Evolutionary conservation across 1,284 basidiomycete genomes (phyloP).

Genomic region (Pyrrhoderma noxium): DNA sequence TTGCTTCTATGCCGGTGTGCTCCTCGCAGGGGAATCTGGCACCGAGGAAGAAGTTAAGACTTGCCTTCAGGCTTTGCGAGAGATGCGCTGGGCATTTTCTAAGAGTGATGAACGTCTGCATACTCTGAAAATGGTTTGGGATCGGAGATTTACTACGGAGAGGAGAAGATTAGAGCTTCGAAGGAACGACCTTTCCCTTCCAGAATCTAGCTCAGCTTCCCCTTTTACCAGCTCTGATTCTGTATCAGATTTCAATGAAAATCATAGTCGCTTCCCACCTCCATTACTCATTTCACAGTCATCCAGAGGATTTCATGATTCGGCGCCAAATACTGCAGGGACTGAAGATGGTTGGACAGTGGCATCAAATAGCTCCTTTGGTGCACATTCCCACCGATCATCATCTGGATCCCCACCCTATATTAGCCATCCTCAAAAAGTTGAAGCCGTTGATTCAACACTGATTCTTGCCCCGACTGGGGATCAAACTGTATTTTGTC

Average conservation of each 20-base stretch:
- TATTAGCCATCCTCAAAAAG: constrained; percentile 6
- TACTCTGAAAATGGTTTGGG: constrained; percentile 56
- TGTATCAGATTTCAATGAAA: constrained; percentile 23
- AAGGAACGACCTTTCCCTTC: constrained; percentile 15
- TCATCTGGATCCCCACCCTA: constrained; percentile 16
- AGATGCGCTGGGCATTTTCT: constrained; percentile 77
- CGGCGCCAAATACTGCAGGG: constrained; percentile 29
- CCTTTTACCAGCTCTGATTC: constrained; percentile 17
- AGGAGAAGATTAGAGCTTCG: constrained; percentile 14
- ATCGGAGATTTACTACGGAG: constrained; percentile 26
- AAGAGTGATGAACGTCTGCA: constrained; percentile 65
- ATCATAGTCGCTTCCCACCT: constrained; percentile 28
- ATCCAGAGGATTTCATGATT: constrained; percentile 20
- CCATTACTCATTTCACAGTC: constrained; percentile 21
- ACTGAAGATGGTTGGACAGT: constrained; percentile 30
- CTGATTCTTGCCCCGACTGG: constrained; percentile 7
- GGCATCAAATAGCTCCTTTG: constrained; percentile 7
- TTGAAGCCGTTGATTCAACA: constrained; percentile 10
- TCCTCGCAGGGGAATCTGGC: constrained; percentile 39
- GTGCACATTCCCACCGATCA: constrained; percentile 12
- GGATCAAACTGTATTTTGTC: constrained; percentile 5
- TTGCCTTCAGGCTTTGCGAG: constrained; percentile 64
- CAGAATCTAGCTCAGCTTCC: constrained; percentile 18
- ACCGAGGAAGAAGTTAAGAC: constrained; percentile 62
- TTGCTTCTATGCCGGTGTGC: constrained; percentile 32